Evolutionary conservation across 1,284 basidiomycete genomes (phyloP), one percentile per base, ranked within the genome.

Genomic region (Pseudozyma thailandica): DNA sequence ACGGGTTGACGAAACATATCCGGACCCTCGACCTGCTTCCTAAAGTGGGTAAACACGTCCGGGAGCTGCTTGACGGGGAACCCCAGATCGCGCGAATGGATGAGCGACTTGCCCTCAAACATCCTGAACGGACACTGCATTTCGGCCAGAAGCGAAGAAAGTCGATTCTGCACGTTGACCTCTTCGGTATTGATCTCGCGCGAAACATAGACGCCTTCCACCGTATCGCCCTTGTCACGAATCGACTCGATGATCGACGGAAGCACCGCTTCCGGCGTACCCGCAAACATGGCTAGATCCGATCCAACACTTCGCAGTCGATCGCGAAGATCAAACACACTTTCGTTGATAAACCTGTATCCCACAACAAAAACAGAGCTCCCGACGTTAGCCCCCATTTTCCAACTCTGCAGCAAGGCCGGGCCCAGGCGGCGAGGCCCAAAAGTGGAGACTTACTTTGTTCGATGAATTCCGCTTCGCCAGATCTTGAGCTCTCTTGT

Each of bases 131-230:
- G 38, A 15, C 55, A 59, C 21, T 68, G 56, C 3, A 64, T 28
- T 4, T 54, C 39, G 4, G 4, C 4, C 2, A 68, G 31, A 13
- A 64, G 25, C 0, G 25, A 0, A 25, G 45, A 25, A 7, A 79
- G 58, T 7, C 74, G 60, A 5, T 54, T 50, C 41, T 79, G 73
- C 1, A 64, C 68, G 15, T 69, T 70, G 23, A 74, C 66, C 31
- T 79, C 77, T 20, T 79, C 77, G 6, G 77, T 73, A 33, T 72
- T 73, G 26, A 84, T 81, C 74, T 86, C 86, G 41, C 84, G 82
- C 33, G 84, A 80, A 53, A 86, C 75, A 72, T 83, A 87, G 0
- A 87, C 85, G 0, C 81, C 85, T 23, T 83, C 80, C 18, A 87
- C 82, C 2, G 78, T 78, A 62, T 83, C 83, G 1, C 84, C 84